These are phyloP conservation scores for Sphaerobolus stellatus DNA, from an alignment of 1,284 basidiomycete genomes.

Conservation along the genomic window DNA sequence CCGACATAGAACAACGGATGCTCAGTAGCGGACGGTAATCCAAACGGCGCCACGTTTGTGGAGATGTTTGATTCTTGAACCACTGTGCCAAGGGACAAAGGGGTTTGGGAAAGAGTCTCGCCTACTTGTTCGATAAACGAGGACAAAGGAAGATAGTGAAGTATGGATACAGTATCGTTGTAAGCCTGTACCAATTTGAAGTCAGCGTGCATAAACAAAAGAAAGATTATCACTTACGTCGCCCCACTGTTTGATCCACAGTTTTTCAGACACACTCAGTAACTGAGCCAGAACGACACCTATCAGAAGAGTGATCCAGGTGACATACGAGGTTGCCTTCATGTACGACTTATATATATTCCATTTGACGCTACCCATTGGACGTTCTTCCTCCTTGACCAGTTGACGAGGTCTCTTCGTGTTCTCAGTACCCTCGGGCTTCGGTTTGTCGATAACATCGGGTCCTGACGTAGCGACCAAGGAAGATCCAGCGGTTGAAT, in stretches of 20 bases:
- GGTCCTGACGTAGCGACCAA: not conserved
- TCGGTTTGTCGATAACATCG: not conserved
- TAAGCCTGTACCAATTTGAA: conserved; percentile 7
- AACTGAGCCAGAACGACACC: conserved; percentile 40
- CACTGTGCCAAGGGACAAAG: too few species aligned
- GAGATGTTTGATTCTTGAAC: too few species aligned
- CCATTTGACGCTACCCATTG: conserved; percentile 77
- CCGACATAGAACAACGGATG: conserved; percentile 65
- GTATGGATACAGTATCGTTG: not conserved
- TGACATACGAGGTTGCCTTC: conserved; percentile 68
- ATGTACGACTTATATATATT: conserved; percentile 77
- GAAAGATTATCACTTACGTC: conserved; percentile 47
- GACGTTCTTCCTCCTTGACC: conserved; percentile 68
- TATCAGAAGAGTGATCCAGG: conserved; percentile 58
- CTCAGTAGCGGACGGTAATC: conserved; percentile 46
- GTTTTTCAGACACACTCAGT: conserved; percentile 56
- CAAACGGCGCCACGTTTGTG: not conserved
- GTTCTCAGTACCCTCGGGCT: conserved; percentile 18
- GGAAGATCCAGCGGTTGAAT: conserved; percentile 30
- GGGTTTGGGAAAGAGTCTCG: too few species aligned
- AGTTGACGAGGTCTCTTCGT: conserved; percentile 63
- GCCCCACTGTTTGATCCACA: conserved; percentile 77
- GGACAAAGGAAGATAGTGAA: conserved; percentile 20
- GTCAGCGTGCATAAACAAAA: conserved; percentile 6
- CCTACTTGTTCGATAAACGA: too few species aligned